Evolutionary conservation across 345 rosid genomes (phyloP), one percentile per base, ranked within the genome.

Genomic region (Salix caprea): DNA sequence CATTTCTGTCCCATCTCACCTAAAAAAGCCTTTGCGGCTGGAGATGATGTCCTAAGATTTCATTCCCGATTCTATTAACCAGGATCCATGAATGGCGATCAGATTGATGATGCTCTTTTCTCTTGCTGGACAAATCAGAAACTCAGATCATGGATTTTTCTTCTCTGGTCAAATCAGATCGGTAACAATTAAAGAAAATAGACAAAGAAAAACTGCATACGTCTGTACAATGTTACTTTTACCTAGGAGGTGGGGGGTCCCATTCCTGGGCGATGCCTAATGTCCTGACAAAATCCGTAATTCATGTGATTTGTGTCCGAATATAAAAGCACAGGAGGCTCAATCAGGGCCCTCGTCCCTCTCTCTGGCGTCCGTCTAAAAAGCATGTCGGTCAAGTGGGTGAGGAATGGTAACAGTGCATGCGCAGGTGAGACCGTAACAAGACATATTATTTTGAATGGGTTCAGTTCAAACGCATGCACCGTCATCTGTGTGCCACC

Each of bases 301-400:
- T 67, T 79, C 77, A 65, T 69, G 86, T 75, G 82, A 77, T 77
- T 77, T 77, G 70, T 67, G 54, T 32, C 77, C 32, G 37, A 5
- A 21, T 37, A 11, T 34, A 13, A 46, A 19, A 74, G 28, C 10
- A 44, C 77, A 78, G 21, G 6, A 42, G 24, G 24, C 78, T 32
- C 44, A 39, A 40, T 61, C 19, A 58, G 60, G 75, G 56, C 74
- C 77, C 71, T 28, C 73, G 24, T 64, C 72, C 72, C 67, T 50
- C 16, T 15, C 12, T n/a, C 58, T 37, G 6, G n/a, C 19, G 5
- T 13, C 50, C 50, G 16, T 46, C 58, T 52, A 6, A 18, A 52
- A 48, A 13, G 52, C 19, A 3, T 48, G 52, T 48, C 52, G 1
- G 52, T 4, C 14, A 15, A 52, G 58, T 19, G n/a, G 58, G 19